Evolutionary conservation across 1,284 basidiomycete species (phyloP), one percentile per base, ranked within the genome.

Genomic region (Ustilago hordei): DNA sequence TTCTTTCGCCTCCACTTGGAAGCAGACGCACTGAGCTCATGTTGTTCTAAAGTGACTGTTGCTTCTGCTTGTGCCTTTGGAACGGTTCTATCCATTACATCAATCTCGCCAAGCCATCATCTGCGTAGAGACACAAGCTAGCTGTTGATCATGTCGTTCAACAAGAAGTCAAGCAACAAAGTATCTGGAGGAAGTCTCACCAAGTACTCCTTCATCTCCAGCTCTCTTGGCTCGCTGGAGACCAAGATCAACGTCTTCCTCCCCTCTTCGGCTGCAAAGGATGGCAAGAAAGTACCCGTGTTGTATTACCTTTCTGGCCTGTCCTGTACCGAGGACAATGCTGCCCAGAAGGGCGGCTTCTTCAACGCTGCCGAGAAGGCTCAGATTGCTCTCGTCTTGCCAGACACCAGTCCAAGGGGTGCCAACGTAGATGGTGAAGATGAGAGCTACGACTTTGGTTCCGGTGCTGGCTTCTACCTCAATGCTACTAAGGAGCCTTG

Each of bases 271-370:
- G 90, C 92, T 1, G n/a, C 47, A 5, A 53, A 87, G 6, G 35
- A 50, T 2, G 19, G 38, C 32, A 23, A 56, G 28, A 91, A 92
- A 73, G 93, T 92, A 0, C 95, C 95, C 0, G 88, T 87, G 1
- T 88, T 99, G 8, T 90, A 93, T 80, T 99, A 95, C 87, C 91
- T 99, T 54, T 92, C 95, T 3, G 96, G 96, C 3, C 87, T 99
- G 64, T 95, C 94, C 0, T 99, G 97, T 87, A 98, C 91, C 15
- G 97, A 98, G 86, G 96, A 98, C 86, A 98, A 94, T 69, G 96
- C 91, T 5, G 82, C 82, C 6, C 84, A 86, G 59, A 86, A 86
- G 64, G 84, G 80, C 36, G 71, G 67, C 34, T 75, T 86, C 45
- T 84, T 84, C 56, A 55, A 54, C 19, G 78, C 80, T 8, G 84